phyloP scores from a whole-genome alignment of 1,284 basidiomycete species.

The Heterobasidion annosum region DNA sequence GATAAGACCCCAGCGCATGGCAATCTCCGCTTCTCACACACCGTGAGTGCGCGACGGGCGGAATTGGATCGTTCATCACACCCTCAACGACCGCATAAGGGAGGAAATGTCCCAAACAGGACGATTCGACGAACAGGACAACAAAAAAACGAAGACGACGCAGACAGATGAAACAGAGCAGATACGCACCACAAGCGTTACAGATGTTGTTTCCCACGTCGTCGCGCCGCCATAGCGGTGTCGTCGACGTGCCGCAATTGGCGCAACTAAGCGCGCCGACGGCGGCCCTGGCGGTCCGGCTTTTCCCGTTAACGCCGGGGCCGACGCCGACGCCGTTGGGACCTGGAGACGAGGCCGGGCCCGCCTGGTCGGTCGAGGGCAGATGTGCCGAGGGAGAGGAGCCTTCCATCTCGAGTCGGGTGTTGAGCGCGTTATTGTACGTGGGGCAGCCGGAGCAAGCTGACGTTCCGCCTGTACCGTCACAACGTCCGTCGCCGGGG shows the following conservation, averaged over 20 bases:
- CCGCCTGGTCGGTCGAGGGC: not conserved
- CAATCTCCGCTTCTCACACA: not conserved
- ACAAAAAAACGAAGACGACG: constrained; percentile 13
- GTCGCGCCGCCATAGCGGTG: constrained; percentile 89
- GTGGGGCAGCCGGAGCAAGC: constrained; percentile 92
- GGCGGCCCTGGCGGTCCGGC: constrained; percentile 23
- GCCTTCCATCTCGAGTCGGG: constrained; percentile 8
- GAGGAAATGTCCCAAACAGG: too few species aligned
- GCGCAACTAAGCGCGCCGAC: constrained; percentile 83
- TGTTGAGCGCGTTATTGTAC: constrained; percentile 73
- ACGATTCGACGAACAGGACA: constrained; percentile 13
- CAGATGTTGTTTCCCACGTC: constrained; percentile 91
- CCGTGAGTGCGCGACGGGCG: not conserved
- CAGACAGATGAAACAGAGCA: constrained; percentile 6
- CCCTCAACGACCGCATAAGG: too few species aligned
- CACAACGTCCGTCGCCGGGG: constrained; percentile 91
- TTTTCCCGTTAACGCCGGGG: constrained; percentile 17
- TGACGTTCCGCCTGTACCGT: constrained; percentile 87
- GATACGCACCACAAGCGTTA: constrained; percentile 84
- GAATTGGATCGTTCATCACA: too few species aligned
- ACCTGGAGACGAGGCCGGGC: constrained; percentile 7
- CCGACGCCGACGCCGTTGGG: constrained; percentile 9
- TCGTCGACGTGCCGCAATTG: constrained; percentile 91
- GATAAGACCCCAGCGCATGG: not conserved
- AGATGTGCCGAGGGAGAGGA: constrained; percentile 7